These are phyloP conservation scores for Sonneratia alba DNA, from an alignment of 345 rosid species.

Conservation along the genomic window DNA sequence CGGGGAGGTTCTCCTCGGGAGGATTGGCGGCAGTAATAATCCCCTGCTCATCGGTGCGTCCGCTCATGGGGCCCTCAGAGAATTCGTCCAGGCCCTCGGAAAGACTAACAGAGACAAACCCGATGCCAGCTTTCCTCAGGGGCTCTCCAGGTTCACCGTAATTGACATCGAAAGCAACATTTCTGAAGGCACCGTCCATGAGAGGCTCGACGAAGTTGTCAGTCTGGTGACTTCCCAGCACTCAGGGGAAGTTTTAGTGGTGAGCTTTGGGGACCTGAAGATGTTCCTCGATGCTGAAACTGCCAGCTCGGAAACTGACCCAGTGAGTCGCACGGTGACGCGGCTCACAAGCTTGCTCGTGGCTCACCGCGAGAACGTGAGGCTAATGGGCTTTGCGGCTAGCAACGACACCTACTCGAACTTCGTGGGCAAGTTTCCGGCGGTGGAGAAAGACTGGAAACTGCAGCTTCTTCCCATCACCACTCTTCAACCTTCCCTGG, in stretches of 20 bases:
- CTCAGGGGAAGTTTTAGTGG: slow-evolving; percentile 38
- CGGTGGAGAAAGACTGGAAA: slow-evolving; percentile 68
- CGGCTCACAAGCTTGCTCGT: slow-evolving; percentile 39
- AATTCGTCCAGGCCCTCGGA: slow-evolving; percentile 31
- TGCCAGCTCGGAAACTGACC: slow-evolving; percentile 9
- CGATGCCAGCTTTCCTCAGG: slow-evolving; percentile 20
- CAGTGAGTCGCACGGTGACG: slow-evolving; percentile 30
- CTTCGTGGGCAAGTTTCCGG: slow-evolving; percentile 42
- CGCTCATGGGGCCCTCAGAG: slow-evolving; percentile 41
- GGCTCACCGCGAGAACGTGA: slow-evolving; percentile 33
- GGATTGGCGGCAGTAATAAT: slow-evolving; percentile 38
- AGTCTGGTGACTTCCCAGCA: slow-evolving; percentile 30
- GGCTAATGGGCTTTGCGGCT: slow-evolving; percentile 56
- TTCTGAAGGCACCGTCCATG: slow-evolving; percentile 16
- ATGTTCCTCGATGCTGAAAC: slow-evolving; percentile 16
- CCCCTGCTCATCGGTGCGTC: slow-evolving; percentile 65
- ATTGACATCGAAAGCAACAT: slow-evolving; percentile 36
- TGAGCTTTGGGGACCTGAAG: slow-evolving; percentile 59
- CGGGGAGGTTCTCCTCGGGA: slow-evolving; percentile 40
- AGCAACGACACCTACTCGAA: slow-evolving; percentile 48
- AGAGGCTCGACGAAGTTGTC: slow-evolving; percentile 23
- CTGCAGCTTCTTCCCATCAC: slow-evolving; percentile 67
- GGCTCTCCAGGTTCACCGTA: slow-evolving; percentile 32
- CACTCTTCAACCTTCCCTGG: slow-evolving; percentile 32
- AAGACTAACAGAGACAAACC: slow-evolving; percentile 16